Evolutionary conservation across 1,284 basidiomycete genomes (phyloP).

Genomic region (Rhodotorula sp.): DNA sequence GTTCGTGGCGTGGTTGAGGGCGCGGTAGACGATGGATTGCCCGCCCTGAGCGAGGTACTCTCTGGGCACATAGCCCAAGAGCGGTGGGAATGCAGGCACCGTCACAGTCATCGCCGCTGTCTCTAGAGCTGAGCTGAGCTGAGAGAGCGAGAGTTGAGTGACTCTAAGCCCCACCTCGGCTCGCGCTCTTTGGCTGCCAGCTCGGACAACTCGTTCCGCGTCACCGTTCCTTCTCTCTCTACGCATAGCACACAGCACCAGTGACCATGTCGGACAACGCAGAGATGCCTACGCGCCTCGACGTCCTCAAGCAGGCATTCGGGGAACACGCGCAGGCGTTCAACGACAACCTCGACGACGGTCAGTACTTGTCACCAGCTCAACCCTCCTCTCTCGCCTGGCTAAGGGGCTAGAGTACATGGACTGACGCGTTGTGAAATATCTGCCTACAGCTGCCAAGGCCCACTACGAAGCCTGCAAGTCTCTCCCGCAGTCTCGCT

Average conservation of each 20-base stretch:
- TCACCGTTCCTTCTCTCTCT: neutral
- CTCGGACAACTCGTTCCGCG: neutral
- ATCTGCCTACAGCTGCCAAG: slow-evolving; percentile 14
- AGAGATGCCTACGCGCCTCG: slow-evolving; percentile 4
- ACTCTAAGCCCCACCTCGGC: too few species aligned
- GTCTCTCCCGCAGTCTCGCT: neutral
- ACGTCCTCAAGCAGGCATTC: slow-evolving; percentile 28
- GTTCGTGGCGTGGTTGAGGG: slow-evolving; percentile 13
- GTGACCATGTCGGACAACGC: slow-evolving; percentile 5
- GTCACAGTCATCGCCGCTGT: neutral
- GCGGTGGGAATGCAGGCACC: slow-evolving; percentile 15
- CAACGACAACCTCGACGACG: slow-evolving; percentile 25
- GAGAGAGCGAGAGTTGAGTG: neutral
- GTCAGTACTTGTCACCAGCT: neutral
- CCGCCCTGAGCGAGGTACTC: slow-evolving; percentile 79
- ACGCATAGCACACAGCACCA: neutral
- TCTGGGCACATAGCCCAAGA: slow-evolving; percentile 64
- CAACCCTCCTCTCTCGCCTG: neutral
- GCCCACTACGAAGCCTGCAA: slow-evolving; percentile 35
- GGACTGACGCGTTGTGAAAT: neutral
- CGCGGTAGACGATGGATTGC: slow-evolving; percentile 33
- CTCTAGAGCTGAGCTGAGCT: too few species aligned
- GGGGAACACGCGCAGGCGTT: slow-evolving; percentile 23
- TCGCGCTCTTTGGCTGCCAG: too few species aligned
- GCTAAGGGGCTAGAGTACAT: too few species aligned